Percentiles rank a stretch among this genome's conserved stretches.
phyloP scores from a whole-genome alignment of 2,329 filamentous ascomycete genomes.

The Aspergillus sp. region DNA sequence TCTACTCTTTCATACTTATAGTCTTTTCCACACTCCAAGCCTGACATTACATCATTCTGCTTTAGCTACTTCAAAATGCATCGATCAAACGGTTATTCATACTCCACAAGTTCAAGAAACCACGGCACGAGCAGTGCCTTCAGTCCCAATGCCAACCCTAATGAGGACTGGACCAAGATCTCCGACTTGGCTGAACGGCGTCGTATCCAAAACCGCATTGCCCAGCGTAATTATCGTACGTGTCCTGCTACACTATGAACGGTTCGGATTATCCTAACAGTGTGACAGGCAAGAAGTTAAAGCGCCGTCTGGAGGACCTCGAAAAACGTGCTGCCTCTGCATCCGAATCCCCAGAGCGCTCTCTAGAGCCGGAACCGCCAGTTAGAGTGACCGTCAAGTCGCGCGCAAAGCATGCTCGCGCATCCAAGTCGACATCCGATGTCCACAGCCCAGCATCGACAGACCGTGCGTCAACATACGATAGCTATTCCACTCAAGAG shows the following conservation, averaged over 20 bases:
- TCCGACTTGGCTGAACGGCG: conserved; percentile 92
- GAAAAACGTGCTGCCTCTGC: conserved; percentile 62
- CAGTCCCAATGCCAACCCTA: conserved; percentile 88
- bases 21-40: neutral
- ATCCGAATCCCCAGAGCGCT: conserved; percentile 61
- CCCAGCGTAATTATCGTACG: conserved; percentile 94
- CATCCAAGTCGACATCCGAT: conserved; percentile 28
- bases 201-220: conserved; percentile 95
- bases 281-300: conserved; percentile 62
- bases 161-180: conserved; percentile 99
- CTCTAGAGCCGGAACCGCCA: conserved; percentile 51
- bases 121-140: conserved; percentile 91
- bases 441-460: conserved; percentile 21
- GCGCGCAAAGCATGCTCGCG: conserved; percentile 25
- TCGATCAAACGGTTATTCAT: conserved; percentile 30
- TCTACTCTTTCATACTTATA: conserved; percentile 6
- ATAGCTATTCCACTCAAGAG: conserved; percentile 39
- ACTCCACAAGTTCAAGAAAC: conserved; percentile 53
- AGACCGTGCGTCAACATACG: conserved; percentile 36
- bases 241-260: conserved; percentile 21
- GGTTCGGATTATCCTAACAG: neutral
- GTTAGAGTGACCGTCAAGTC: conserved; percentile 25
- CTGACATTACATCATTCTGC: neutral
- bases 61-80: conserved; percentile 27
- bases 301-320: conserved; percentile 65